Base-by-base conservation (phyloP, 2,329 filamentous ascomycete species). In the Rutstroemia sp. region DNA sequence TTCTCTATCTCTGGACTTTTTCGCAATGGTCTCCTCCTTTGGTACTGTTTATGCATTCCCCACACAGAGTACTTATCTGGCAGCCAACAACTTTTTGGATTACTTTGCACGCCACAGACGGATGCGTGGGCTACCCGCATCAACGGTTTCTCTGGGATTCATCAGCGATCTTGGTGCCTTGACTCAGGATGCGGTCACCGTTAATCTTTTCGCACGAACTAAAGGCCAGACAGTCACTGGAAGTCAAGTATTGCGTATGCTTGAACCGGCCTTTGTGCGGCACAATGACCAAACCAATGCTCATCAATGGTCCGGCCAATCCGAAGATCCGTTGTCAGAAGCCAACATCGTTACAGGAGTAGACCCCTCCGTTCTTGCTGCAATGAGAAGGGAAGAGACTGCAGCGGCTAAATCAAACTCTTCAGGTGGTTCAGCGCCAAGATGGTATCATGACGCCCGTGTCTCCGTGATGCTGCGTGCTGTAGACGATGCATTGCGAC, bases 81-180 rank as follows among this genome's bases (percentile, higher is more conserved):
- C 25, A 5, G 25, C 25, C 25, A 27, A 27, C 25, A 27, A 27
- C 7, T 27, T 6, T 5, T 27, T 27, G 25, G 25, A 74, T 19
- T 42, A 42, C 25, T 52, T 52, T 44, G 50, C 38, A 16, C 37
- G 23, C 21, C 30, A 52, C 25, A 25, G 38, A 42, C 6, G n/a
- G 10, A 42, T 12, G 12, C 23, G n/a, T 14, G 38, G 38, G 23
- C 38, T 52, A 10, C 38, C 50, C 10, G 50, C 50, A n/a, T 44
- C 17, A 10, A 42, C 16, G 9, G 19, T 45, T 19, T 42, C 19
- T 30, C 21, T 34, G 8, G 50, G 23, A 9, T 50, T 48, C 38
- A 51, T 48, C 38, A 47, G 23, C 23, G 23, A 47, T 27, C 45
- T 47, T 14, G 45, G 16, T 48, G 23, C 45, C 45, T 30, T 48